Evolutionary conservation across 2,329 filamentous ascomycete genomes (phyloP).

Genomic region (Cryoendolithus antarcticus): DNA sequence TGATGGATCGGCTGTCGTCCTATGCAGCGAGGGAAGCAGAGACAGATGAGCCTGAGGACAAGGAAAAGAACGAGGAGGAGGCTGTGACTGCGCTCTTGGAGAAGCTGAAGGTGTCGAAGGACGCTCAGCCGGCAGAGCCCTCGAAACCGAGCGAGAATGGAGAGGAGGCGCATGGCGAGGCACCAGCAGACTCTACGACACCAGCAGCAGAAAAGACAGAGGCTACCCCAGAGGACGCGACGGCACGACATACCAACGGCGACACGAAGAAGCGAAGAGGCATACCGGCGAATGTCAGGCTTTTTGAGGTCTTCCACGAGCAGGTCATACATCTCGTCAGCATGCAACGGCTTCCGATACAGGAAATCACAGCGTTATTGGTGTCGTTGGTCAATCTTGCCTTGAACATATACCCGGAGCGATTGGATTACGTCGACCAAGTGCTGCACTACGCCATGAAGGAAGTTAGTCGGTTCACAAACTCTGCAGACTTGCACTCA

Average conservation of each 20-base stretch:
- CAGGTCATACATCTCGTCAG: conserved; percentile 91
- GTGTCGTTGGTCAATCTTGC: conserved; percentile 88
- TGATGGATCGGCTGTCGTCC: conserved; percentile 91
- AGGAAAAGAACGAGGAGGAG: conserved; percentile 69
- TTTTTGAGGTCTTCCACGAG: conserved; percentile 95
- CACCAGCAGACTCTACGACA: conserved; percentile 10
- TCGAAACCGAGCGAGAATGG: conserved; percentile 16
- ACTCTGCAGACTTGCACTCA: conserved; percentile 87
- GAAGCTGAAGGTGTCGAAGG: conserved; percentile 58
- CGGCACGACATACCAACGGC: conserved; percentile 27
- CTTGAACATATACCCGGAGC: conserved; percentile 87
- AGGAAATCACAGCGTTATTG: conserved; percentile 84
- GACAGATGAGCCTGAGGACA: conserved; percentile 56
- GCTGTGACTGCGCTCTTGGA: conserved; percentile 68
- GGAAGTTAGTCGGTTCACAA: conserved; percentile 79
- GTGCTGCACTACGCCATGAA: conserved; percentile 76
- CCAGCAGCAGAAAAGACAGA: conserved; percentile 16
- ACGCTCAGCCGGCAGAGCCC: conserved; percentile 27
- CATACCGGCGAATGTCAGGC: conserved; percentile 66
- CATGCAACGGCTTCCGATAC: conserved; percentile 78
- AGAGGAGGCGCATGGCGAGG: conserved; percentile 10
- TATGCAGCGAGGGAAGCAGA: conserved; percentile 86
- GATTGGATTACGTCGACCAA: conserved; percentile 89
- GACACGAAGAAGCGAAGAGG: conserved; percentile 36
- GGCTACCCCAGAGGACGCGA: conserved; percentile 14